Evolutionary conservation across 108 stramenopile genomes (phyloP).

Genomic region (Cyclostephanos tholiformis): DNA sequence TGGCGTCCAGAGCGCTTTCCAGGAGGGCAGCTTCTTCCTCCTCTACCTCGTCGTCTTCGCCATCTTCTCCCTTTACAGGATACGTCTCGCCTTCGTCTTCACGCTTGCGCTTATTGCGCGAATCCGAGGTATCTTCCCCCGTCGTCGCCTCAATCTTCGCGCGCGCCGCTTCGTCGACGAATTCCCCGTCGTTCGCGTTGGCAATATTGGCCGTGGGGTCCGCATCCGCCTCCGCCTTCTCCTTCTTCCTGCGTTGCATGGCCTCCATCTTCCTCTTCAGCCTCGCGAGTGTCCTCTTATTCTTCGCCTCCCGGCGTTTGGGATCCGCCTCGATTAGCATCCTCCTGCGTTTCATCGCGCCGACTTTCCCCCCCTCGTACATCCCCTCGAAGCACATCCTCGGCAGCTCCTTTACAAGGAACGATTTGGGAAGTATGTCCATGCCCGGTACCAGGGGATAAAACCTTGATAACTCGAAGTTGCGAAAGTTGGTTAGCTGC

Average conservation of each 20-base stretch:
- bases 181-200: constrained; percentile 34
- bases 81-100: constrained; percentile 39
- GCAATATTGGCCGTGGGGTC: constrained; percentile 11
- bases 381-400: constrained; percentile 74
- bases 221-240: constrained; percentile 28
- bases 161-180: constrained; percentile 17
- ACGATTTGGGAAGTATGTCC: constrained; percentile 79
- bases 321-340: constrained; percentile 77
- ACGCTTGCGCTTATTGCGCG: constrained; percentile 46
- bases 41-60: not conserved
- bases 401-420: constrained; percentile 78
- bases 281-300: constrained; percentile 57
- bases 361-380: constrained; percentile 82
- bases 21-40: constrained; percentile 61
- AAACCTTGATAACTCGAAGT: constrained; percentile 79
- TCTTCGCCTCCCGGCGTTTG: constrained; percentile 67
- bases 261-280: constrained; percentile 81
- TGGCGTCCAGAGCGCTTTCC: constrained; percentile 71
- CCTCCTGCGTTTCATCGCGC: constrained; percentile 85
- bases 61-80: constrained; percentile 49
- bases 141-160: constrained; percentile 39
- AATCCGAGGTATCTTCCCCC: constrained; percentile 16
- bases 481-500: constrained; percentile 81
- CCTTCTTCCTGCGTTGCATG: constrained; percentile 69
- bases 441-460: constrained; percentile 76